Evolutionary conservation across 139 green algal genomes (phyloP), one percentile per base, ranked within the genome.

Genomic region (Micromonas commoda): DNA sequence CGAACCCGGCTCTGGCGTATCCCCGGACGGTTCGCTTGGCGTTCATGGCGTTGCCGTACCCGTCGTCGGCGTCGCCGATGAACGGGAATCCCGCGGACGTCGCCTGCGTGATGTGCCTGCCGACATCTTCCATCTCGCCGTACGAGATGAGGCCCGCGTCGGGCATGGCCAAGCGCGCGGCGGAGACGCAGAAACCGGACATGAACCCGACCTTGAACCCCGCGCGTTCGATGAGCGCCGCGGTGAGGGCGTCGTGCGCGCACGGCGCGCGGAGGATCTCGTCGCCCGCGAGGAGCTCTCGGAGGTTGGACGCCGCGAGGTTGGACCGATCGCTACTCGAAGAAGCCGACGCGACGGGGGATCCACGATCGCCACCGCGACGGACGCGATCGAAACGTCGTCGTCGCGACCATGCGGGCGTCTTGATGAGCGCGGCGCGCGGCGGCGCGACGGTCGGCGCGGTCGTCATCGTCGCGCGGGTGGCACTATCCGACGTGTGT

Each of bases 41-140:
- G 73, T 97, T 98, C 61, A 98, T 84, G 0, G 93, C 91, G 70
- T 98, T 98, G 72, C 94, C 94, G 77, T 97, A 97, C 3, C 93
- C 90, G 0, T 90, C 97, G 86, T 99, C 94, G n/a, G 87, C 94
- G 77, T 99, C 94, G 9, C 90, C 94, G 73, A 98, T 97, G 82
- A 99, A 84, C 80, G 72, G 94, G 89, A 78, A 96, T 80, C 37
- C 23, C 19, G 13, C 51, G 32, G 32, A 26, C 0, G 23, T 32
- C 26, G 91, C 91, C 65, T 97, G 90, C 26, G 88, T 68, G 23
- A 91, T 85, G n/a, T n/a, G n/a, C 28, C 89, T 83, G 20, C 86
- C 89, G 77, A 82, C 73, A 70, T 96, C 90, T 2, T 94, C 68
- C 89, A 97, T 94, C 66, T 97, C 93, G 0, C 63, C 79, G 67